Evolutionary conservation across 2,329 filamentous ascomycete species (phyloP).

Genomic region (Emydomyces testavorans): DNA sequence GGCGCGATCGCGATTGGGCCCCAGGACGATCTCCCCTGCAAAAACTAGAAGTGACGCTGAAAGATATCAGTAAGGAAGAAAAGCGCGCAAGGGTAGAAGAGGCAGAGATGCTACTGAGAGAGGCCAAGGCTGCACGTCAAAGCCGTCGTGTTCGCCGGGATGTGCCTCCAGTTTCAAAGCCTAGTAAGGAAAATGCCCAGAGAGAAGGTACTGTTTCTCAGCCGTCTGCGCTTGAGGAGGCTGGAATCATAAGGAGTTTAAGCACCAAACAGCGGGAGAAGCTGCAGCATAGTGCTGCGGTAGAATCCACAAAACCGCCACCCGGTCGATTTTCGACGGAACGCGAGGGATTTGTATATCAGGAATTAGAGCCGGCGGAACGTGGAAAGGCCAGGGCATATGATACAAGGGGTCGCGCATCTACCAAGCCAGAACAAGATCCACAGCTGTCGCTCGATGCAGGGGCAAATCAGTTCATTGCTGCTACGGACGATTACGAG

Average conservation of each 20-base stretch:
- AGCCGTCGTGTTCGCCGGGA: constrained; percentile 13
- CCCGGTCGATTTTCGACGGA: constrained; percentile 13
- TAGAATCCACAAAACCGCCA: constrained; percentile 17
- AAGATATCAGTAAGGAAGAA: constrained; percentile 91
- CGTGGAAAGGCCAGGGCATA: background rate
- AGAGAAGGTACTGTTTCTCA: background rate
- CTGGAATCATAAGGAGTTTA: constrained; percentile 14
- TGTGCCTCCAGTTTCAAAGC: constrained; percentile 1
- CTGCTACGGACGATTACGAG: background rate
- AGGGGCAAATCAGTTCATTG: constrained; percentile 6
- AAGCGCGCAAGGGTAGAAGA: constrained; percentile 75
- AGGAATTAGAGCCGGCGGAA: constrained; percentile 1
- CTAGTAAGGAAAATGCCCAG: background rate
- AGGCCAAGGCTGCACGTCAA: constrained; percentile 29
- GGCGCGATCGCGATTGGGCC: constrained; percentile 45
- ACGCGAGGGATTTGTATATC: constrained; percentile 13
- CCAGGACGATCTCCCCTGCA: constrained; percentile 82
- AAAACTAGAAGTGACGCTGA: constrained; percentile 79
- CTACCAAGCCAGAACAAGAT: background rate
- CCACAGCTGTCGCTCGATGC: constrained; percentile 4
- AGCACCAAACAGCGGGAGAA: constrained; percentile 14
- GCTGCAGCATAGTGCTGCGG: constrained; percentile 14
- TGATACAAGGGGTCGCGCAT: background rate
- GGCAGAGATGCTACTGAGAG: constrained; percentile 61
- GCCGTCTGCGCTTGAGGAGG: constrained; percentile 12